Evolutionary conservation across 2,329 filamentous ascomycete genomes (phyloP).

Genomic region (Botrytis cinerea): DNA sequence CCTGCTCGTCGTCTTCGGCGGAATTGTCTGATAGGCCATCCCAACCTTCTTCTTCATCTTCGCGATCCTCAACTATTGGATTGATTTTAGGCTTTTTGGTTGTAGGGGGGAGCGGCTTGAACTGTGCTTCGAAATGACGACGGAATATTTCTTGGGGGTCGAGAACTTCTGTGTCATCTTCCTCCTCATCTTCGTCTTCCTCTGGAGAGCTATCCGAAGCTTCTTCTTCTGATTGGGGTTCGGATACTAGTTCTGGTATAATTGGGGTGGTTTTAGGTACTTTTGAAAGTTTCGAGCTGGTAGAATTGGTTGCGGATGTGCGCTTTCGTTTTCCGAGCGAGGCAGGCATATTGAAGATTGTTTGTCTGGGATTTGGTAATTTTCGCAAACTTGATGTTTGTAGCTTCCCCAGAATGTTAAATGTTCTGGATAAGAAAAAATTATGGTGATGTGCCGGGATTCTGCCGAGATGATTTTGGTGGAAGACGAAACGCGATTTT

Average conservation of each 20-base stretch:
- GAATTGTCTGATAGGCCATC: slow-evolving; percentile 54
- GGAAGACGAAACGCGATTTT: not conserved
- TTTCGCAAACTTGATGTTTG: slow-evolving; percentile 4
- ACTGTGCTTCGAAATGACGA: slow-evolving; percentile 84
- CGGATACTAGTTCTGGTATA: not conserved
- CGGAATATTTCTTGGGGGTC: slow-evolving; percentile 75
- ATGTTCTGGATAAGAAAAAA: slow-evolving; percentile 10
- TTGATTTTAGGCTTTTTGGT: slow-evolving; percentile 22
- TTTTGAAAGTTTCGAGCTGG: slow-evolving; percentile 22
- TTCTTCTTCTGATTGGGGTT: slow-evolving; percentile 11
- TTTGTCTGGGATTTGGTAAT: slow-evolving; percentile 8
- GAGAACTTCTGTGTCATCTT: slow-evolving; percentile 35
- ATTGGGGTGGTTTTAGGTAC: not conserved
- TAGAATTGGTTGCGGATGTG: slow-evolving; percentile 41
- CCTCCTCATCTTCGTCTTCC: slow-evolving; percentile 25
- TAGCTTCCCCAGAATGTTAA: slow-evolving; percentile 25
- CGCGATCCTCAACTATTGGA: slow-evolving; percentile 34
- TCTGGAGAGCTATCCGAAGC: slow-evolving; percentile 1
- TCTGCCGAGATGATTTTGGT: slow-evolving; percentile 23
- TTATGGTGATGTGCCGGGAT: not conserved
- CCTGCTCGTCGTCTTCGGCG: slow-evolving; percentile 30
- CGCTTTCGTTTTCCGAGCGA: slow-evolving; percentile 53
- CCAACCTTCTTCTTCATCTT: slow-evolving; percentile 56
- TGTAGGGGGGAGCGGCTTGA: slow-evolving; percentile 65
- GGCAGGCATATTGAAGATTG: slow-evolving; percentile 31